Evolutionary conservation across 257 asterid genomes (phyloP).

Genomic region (Schizonepeta tenuifolia): DNA sequence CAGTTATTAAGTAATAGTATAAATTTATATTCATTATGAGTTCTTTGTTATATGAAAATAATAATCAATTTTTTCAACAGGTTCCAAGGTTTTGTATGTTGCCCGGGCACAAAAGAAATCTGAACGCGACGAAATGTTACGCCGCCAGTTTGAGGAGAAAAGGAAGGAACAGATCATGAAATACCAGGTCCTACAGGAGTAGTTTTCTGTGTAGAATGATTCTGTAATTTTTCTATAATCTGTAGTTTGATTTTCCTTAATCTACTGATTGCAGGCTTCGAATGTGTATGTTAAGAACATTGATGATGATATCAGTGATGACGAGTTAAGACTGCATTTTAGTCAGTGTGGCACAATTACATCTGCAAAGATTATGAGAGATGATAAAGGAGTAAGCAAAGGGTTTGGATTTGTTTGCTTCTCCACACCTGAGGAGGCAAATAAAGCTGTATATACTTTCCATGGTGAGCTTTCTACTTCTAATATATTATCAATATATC

Average conservation of each 20-base stretch:
- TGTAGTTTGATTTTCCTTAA: constrained; percentile 23
- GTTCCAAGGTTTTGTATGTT: constrained; percentile 76
- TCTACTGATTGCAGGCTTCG: constrained; percentile 54
- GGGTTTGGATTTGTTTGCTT: constrained; percentile 96
- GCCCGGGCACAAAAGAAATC: constrained; percentile 86
- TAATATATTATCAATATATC: not conserved
- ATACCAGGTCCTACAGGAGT: constrained; percentile 56
- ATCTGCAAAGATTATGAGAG: constrained; percentile 80
- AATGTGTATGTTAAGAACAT: constrained; percentile 89
- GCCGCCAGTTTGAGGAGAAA: constrained; percentile 75
- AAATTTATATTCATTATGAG: not conserved
- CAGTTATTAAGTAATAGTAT: constrained; percentile 26
- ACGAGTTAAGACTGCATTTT: constrained; percentile 64
- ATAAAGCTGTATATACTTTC: constrained; percentile 59
- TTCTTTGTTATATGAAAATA: constrained; percentile 3
- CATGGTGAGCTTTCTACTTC: constrained; percentile 46
- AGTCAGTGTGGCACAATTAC: constrained; percentile 76
- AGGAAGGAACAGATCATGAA: constrained; percentile 65
- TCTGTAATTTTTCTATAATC: not conserved
- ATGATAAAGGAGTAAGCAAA: constrained; percentile 75
- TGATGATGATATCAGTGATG: constrained; percentile 67
- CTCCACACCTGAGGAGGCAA: constrained; percentile 78
- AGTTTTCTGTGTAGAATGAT: constrained; percentile 23
- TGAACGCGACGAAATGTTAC: constrained; percentile 69
- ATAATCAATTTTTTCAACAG: constrained; percentile 40